Base-by-base conservation (phyloP, 164 flowering plant genomes). In the Berberis vulgaris region DNA sequence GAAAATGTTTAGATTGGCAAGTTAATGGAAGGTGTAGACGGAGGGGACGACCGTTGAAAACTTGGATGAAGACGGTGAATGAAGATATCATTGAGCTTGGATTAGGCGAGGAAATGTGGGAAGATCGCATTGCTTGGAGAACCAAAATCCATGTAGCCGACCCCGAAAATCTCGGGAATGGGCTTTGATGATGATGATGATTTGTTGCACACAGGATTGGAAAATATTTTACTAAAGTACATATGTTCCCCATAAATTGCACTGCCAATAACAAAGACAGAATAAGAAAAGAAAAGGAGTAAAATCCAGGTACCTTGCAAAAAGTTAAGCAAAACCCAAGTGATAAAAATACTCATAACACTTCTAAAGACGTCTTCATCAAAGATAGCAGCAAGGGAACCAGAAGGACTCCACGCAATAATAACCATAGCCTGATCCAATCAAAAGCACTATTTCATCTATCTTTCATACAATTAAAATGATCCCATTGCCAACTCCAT, bases 361-460 rank as follows among this genome's bases (percentile, higher is more conserved):
- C 66, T 78, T 80, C 69, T 84, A 69, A 91, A 84, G 45, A 86
- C 86, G 62, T 78, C 86, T 50, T 49, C 83, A 57, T 87, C 81
- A 73, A 85, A 87, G 46, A 94, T 52, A n/a, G 80, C 83, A 64
- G 67, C 53, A 57, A 81, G 54, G 58, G 88, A 81, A 49, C 90
- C 91, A 67, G 78, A 66, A 41, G 86, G 79, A 70, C 79, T 83
- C 96, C 97, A 91, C 58, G 89, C 99, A 82, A 94, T 45, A 64
- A 94, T 94, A 59, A 89, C 68, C 99, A 94, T 87, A 45, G 94
- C 96, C 99, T 94, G 84, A 82, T 76, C 65, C 43, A 50, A 69
- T 60, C 56, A 55, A 59, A 65, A 62, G 45, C 8, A 2, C 46
- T 3, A 42, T 57, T 41, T 10, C 4, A 45, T 43, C 45, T 38